Evolutionary conservation across 345 rosid species (phyloP), one percentile per base, ranked within the genome.

Genomic region (Eucalyptus guilfoylei): DNA sequence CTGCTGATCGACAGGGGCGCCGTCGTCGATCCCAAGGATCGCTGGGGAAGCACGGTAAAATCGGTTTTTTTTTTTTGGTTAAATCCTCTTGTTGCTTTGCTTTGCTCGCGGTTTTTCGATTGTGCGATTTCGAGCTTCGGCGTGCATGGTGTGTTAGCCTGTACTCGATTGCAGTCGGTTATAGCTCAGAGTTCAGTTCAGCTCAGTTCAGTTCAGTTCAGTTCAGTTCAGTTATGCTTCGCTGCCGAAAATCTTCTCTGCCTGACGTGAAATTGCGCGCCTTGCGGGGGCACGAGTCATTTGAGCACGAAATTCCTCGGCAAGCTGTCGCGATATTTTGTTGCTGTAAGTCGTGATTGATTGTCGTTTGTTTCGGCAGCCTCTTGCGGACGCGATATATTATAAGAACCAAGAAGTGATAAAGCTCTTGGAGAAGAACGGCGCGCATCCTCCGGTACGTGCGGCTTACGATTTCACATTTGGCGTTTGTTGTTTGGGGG

Each of bases 11-110:
- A 95, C 87, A 91, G 92, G 26, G 94, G 95, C 23, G 97, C 98
- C 7, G 88, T 91, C 16, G 92, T 96, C 62, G 96, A 97, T 88
- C 92, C 95, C 85, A 90, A 94, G 90, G 99, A 97, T 90, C 97
- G 97, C 9, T 96, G 99, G 99, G 99, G 98, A 10, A 97, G 99
- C 95, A 96, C 99, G 88, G 99, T 97, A 93, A 94, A 93, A 16
- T 86, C n/a, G 62, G 19, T 62, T 42, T 19, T 3, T 34, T 28
- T 62, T 30, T 62, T 62, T 60, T 1, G 0, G 26, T 19, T 49
- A 49, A 8, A 4, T 30, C 34, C 32, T 13, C 34, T 62, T 1
- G 81, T 72, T 72, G 8, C 81, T 72, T 72, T 11, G 67, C 67
- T 52, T 19, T 8, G 7, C 42, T 40, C 28, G 47, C 30, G 47